Base-by-base conservation (phyloP, 1,284 basidiomycete genomes). In the Termitomyces sp. region DNA sequence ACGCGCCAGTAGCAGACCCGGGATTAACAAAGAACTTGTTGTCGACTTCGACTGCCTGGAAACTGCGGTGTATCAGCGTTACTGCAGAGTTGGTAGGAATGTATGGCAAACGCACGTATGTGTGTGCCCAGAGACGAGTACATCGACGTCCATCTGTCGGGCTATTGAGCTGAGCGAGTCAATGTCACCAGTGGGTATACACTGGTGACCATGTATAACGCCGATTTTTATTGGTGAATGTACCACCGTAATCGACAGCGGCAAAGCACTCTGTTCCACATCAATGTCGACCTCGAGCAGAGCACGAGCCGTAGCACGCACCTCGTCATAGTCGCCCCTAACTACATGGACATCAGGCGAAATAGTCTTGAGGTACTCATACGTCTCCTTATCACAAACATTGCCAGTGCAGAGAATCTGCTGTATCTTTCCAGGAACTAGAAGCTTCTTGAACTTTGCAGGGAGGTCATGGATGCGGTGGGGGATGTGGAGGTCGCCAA, bases 361-460 rank as follows among this genome's bases (percentile, higher is more conserved):
- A 21, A 99, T 90, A n/a, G 92, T 94, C 55, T 93, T 80, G n/a
- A 99, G 79, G 73, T 98, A 99, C 66, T 98, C 96, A 67, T 90
- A 94, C 10, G 96, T 99, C 73, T 98, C 96, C 64, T 90, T 88
- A 74, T 99, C 97, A 70, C 94, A 97, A 12, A 98, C 88, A 68
- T 99, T 99, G 47, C 96, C 97, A 0, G 96, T 99, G 69, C 94
- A 97, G 33, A 99, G 81, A 59, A 99, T 97, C 72, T 99, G 96
- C 61, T 96, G 92, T 40, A 99, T 99, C 75, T 99, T 99, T 36
- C 97, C 96, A 9, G 96, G 86, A 2, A 95, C 94, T 0, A 99
- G 80, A 0, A 99, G 86, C 69, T 98, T 98, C 74, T 96, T 96
- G 76, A 99, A 99, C 74, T 98, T 98, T 19, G 84, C 78, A 0